Evolutionary conservation across 768 basidiomycete species (phyloP).

Genomic region (Chalciporus pseudorubinellus): DNA sequence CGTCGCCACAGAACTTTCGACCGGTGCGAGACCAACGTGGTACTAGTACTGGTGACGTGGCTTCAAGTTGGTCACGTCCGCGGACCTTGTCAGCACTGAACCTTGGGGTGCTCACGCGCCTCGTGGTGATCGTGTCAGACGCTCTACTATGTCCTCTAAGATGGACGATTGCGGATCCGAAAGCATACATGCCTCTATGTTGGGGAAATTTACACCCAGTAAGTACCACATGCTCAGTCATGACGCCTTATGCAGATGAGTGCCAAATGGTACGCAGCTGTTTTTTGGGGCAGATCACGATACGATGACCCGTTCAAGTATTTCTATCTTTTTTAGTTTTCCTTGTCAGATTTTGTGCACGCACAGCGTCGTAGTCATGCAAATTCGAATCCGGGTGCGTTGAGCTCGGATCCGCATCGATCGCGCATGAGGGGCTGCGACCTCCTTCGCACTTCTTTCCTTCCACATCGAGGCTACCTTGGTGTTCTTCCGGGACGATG

Average conservation of each 20-base stretch:
- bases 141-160: not conserved
- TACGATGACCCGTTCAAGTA: not conserved
- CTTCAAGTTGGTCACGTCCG: not conserved
- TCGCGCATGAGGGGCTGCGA: not conserved
- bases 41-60: not conserved
- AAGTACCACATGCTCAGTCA: not conserved
- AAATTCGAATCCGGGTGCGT: not conserved
- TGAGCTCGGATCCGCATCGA: not conserved
- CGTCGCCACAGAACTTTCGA: not conserved
- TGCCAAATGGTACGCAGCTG: not conserved
- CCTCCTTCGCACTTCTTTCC: not conserved
- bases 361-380: not conserved
- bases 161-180: not conserved
- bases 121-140: not conserved
- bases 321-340: not conserved
- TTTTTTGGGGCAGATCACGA: not conserved
- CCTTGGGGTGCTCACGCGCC: not conserved
- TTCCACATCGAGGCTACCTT: not conserved
- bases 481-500: not conserved
- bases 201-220: too few species aligned
- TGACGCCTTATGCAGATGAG: not conserved
- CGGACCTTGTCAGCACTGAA: not conserved
- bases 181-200: too few species aligned
- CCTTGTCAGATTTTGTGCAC: not conserved
- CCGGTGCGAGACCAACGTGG: not conserved